These are phyloP conservation scores for Pistacia integerrima DNA, from an alignment of 345 rosid species.

Conservation along the genomic window DNA sequence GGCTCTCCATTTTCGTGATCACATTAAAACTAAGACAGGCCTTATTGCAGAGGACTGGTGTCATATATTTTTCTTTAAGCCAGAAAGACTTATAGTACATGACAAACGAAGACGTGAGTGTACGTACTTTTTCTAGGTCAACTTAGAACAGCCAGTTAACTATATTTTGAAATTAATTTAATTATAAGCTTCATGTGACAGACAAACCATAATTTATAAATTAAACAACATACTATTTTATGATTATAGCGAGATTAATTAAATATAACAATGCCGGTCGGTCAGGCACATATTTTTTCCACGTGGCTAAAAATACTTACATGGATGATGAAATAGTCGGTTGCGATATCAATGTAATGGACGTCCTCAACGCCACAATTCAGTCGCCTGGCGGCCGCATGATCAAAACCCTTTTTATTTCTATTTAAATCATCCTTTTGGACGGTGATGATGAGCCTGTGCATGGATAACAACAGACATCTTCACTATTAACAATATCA, in stretches of 20 bases:
- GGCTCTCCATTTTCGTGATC: too few species aligned
- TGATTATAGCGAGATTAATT: background rate
- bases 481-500: background rate
- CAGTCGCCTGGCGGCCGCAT: background rate
- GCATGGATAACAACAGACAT: constrained; percentile 15
- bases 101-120: background rate
- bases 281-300: constrained; percentile 23
- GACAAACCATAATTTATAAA: background rate
- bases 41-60: too few species aligned
- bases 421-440: constrained; percentile 10
- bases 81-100: background rate
- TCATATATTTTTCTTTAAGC: background rate
- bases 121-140: constrained; percentile 5
- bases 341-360: constrained; percentile 22
- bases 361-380: background rate
- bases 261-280: constrained; percentile 22
- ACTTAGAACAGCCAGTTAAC: background rate
- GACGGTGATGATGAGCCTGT: constrained; percentile 19
- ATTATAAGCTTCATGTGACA: background rate
- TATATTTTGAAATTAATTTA: background rate
- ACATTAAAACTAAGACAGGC: too few species aligned
- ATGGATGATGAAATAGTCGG: constrained; percentile 43
- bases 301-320: constrained; percentile 24
- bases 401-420: background rate
- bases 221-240: too few species aligned